These are phyloP conservation scores for Aspergillus alliaceus DNA, from an alignment of 2,329 filamentous ascomycete genomes.

Conservation along the genomic window DNA sequence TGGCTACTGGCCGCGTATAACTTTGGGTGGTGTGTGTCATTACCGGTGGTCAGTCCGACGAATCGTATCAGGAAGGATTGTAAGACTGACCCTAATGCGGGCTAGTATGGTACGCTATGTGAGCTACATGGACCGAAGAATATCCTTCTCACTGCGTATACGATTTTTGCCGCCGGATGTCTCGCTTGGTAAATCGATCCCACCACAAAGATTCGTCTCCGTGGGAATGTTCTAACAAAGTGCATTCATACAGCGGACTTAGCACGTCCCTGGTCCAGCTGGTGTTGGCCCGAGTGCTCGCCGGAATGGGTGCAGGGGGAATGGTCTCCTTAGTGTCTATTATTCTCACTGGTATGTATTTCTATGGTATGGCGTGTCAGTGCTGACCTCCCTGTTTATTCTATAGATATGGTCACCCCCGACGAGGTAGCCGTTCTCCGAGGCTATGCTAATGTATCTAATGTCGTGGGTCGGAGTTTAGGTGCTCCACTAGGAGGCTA, in stretches of 20 bases:
- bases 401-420: slow-evolving; percentile 43
- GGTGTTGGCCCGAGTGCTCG: slow-evolving; percentile 36
- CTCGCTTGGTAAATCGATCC: slow-evolving; percentile 21
- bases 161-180: slow-evolving; percentile 16
- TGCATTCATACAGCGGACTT: slow-evolving; percentile 5
- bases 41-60: slow-evolving; percentile 31
- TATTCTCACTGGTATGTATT: slow-evolving; percentile 32
- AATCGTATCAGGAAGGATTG: not conserved
- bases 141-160: slow-evolving; percentile 41
- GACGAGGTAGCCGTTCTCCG: slow-evolving; percentile 45
- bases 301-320: slow-evolving; percentile 40
- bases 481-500: slow-evolving; percentile 70
- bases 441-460: slow-evolving; percentile 48
- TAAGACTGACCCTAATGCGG: not conserved
- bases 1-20: slow-evolving; percentile 49
- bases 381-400: not conserved
- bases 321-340: slow-evolving; percentile 42
- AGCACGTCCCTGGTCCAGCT: slow-evolving; percentile 19
- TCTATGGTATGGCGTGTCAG: not conserved
- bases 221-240: not conserved
- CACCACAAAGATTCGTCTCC: not conserved
- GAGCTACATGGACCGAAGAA: slow-evolving; percentile 48
- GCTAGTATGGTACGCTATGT: slow-evolving; percentile 45
- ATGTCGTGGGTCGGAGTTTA: slow-evolving; percentile 47
- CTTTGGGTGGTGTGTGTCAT: slow-evolving; percentile 42